Evolutionary conservation across 345 rosid genomes (phyloP).

Genomic region (Toxicodendron radicans): DNA sequence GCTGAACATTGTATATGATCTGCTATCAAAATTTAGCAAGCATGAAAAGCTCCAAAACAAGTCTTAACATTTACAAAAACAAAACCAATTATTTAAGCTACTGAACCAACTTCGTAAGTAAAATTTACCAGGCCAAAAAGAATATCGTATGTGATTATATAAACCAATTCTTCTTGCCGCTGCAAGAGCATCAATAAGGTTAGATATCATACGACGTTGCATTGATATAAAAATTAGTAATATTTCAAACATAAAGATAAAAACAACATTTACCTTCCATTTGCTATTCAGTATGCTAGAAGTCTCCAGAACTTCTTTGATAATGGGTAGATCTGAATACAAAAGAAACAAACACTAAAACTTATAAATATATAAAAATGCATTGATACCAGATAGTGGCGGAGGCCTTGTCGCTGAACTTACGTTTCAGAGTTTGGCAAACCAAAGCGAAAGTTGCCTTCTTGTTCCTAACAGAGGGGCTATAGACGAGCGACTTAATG

Average conservation of each 20-base stretch:
- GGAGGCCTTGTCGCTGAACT: neutral
- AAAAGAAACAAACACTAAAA: neutral
- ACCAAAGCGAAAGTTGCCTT: conserved; percentile 88
- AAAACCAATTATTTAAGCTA: neutral
- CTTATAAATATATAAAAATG: neutral
- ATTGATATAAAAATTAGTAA: neutral
- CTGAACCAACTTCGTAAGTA: neutral
- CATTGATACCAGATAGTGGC: neutral
- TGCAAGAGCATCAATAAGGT: conserved; percentile 32
- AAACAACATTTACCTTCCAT: conserved; percentile 61
- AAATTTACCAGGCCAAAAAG: conserved; percentile 72
- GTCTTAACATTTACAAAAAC: neutral
- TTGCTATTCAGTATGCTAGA: conserved; percentile 56
- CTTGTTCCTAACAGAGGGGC: conserved; percentile 78
- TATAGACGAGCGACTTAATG: conserved; percentile 78
- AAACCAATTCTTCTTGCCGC: conserved; percentile 75
- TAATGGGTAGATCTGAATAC: conserved; percentile 61
- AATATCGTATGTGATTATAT: conserved; percentile 63
- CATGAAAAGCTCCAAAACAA: neutral
- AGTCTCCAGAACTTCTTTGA: conserved; percentile 68
- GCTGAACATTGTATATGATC: neutral
- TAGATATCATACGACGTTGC: neutral
- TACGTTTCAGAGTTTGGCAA: conserved; percentile 91
- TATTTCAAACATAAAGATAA: neutral
- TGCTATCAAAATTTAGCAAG: neutral